Evolutionary conservation across 1,284 basidiomycete genomes (phyloP), one percentile per base, ranked within the genome.

Genomic region (Puccinia novopanici): DNA sequence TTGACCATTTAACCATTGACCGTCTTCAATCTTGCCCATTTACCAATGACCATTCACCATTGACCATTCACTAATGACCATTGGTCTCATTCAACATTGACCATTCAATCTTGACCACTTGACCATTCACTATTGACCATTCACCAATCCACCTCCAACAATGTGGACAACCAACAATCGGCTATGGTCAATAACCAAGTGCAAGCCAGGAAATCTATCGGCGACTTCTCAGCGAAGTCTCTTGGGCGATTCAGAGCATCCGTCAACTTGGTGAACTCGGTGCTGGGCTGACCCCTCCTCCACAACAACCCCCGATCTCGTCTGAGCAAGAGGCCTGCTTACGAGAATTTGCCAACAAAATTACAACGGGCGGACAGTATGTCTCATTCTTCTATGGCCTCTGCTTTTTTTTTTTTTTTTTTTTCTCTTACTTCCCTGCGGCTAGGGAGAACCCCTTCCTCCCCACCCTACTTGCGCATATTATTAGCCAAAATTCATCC

Each of bases 241-340:
- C 55, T n/a, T 71, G 76, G 52, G 76, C 76, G 1, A 79, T 79
- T 24, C 63, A 79, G 40, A 68, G 55, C 52, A 67, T 71, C 48
- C 52, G 63, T 13, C 76, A 79, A 37, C 63, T 79, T 3, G 76
- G 67, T 42, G 65, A 45, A 24, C 67, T 79, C 40, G 76, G 76
- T 61, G 48, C 48, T 57, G 76, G 76, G 17, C 55, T 79, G 27
- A 24, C 30, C 40, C 61, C 65, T 17, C 52, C 68, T 27, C 52
- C 68, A 30, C 6, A 27, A 34, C 68, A 71, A 55, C 45, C 24
- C 19, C 15, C 42, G 9, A 54, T 59, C 54, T 57, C 67, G 10
- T 70, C 67, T 17, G 67, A 70, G 65, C 67, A 54, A 34, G 67
- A 79, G 42, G 52, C 76, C 48, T 55, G 67, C 55, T 50, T 79